These are phyloP conservation scores for Geosmithia morbida DNA, from an alignment of 2,329 filamentous ascomycete species.

Conservation along the genomic window DNA sequence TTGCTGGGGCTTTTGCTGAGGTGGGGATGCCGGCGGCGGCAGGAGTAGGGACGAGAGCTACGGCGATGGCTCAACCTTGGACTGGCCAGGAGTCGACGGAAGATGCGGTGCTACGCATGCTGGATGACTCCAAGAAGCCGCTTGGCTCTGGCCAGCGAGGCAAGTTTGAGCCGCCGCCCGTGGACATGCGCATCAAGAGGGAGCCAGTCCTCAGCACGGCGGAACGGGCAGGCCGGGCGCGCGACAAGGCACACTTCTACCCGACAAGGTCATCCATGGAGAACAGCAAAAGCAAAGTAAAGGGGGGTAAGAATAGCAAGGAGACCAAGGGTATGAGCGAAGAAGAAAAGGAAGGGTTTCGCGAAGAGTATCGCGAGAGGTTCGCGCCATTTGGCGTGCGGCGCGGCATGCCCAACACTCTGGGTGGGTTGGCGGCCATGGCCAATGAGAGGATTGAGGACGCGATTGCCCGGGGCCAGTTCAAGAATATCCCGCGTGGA, in stretches of 20 bases:
- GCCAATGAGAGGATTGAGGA: conserved; percentile 90
- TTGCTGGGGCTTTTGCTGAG: conserved; percentile 32
- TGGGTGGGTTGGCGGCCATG: conserved; percentile 66
- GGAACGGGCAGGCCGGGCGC: conserved; percentile 35
- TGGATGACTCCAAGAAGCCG: conserved; percentile 65
- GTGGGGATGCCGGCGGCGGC: conserved; percentile 39
- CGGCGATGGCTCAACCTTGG: conserved; percentile 60
- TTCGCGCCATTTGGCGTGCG: conserved; percentile 51
- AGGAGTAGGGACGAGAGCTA: conserved; percentile 46
- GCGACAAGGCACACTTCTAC: conserved; percentile 42
- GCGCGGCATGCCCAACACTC: conserved; percentile 57
- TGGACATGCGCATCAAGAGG: conserved; percentile 36
- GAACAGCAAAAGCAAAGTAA: not conserved
- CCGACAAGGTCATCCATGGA: not conserved
- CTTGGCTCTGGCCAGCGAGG: conserved; percentile 36
- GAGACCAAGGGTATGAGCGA: conserved; percentile 44
- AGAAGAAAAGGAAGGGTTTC: conserved; percentile 57
- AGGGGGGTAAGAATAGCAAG: not conserved
- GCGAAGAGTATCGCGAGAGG: conserved; percentile 63
- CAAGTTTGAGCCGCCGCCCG: conserved; percentile 27
- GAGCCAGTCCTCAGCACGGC: conserved; percentile 24
- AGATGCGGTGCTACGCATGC: conserved; percentile 72
- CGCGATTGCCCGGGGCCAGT: conserved; percentile 82
- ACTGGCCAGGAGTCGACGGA: conserved; percentile 58
- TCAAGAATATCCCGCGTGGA: conserved; percentile 66